Evolutionary conservation across 129 eudicot species (phyloP), one percentile per base, ranked within the genome.

Genomic region (Cynara cardunculus): DNA sequence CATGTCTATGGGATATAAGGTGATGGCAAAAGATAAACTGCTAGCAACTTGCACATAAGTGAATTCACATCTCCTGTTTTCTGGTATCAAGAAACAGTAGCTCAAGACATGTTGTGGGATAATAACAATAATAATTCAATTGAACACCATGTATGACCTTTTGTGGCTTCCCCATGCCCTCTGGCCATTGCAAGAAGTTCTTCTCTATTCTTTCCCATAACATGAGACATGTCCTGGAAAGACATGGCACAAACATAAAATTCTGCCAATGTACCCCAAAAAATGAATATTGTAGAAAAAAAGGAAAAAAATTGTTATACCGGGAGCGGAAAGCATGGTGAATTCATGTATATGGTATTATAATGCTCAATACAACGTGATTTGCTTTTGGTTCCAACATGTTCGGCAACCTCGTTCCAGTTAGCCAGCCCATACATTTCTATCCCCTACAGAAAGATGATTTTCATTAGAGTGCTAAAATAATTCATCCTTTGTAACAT

Each of bases 401-500:
- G 99, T 84, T 95, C 99, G 32, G 99, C 97, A 83, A 95, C 99
- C 79, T 95, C 99, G 73, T 79, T 85, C 99, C 99, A 95, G 85
- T 95, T 95, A 56, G 94, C 94, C 53, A 95, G 76, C 78, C 99
- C 99, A 84, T 95, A 95, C 99, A 95, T 95, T 95, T 89, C 99
- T 80, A 89, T 88, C 76, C 97, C 99, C 99, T 95, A 85, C 76
- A 77, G 7, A 73, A 78, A 68, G 32, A 75, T 14, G 24, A 46
- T 7, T 80, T 41, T 71, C 37, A 26, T 28, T 74, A 25, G 8
- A 37, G 80, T 31, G 27, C 32, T 13, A 24, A 30, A 28, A n/a
- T n/a, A 76, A 69, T 11, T 83, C 18, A 53, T 64, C 53, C 76
- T 68, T 19, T 32, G 26, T 73, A 44, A 14, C 75, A 75, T 61